Evolutionary conservation across 352 stramenopile species (phyloP).

Genomic region (Hyphochytrium catenoides): DNA sequence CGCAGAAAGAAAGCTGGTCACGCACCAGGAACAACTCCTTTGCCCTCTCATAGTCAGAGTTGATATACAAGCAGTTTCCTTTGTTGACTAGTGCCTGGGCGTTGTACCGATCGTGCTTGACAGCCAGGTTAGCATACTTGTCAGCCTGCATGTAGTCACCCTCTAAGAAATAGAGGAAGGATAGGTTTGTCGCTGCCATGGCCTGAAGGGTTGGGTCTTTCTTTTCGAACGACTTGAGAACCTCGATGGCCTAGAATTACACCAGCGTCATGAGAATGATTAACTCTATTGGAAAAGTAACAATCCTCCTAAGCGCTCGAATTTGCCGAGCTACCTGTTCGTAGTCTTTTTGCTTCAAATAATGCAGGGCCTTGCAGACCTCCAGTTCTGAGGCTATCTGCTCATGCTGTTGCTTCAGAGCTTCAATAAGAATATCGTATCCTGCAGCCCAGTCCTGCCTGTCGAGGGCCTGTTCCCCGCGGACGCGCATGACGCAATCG

Average conservation of each 20-base stretch:
- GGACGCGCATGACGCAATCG: too few species aligned
- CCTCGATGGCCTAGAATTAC: constrained; percentile 74
- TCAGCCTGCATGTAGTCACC: constrained; percentile 66
- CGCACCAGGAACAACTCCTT: constrained; percentile 88
- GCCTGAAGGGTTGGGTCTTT: constrained; percentile 76
- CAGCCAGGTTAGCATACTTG: constrained; percentile 68
- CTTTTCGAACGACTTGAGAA: constrained; percentile 85
- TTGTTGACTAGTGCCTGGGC: constrained; percentile 92
- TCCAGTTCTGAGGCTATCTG: constrained; percentile 72
- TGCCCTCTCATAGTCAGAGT: constrained; percentile 70
- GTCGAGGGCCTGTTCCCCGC: too few species aligned
- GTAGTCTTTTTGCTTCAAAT: constrained; percentile 77
- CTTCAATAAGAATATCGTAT: constrained; percentile 82
- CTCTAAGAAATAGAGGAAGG: constrained; percentile 89
- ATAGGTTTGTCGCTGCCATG: constrained; percentile 82
- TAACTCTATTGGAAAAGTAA: too few species aligned
- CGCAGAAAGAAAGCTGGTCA: too few species aligned
- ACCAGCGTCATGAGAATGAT: too few species aligned
- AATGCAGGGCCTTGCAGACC: constrained; percentile 58
- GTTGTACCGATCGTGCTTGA: constrained; percentile 84
- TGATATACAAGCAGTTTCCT: constrained; percentile 82
- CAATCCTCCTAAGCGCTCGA: too few species aligned
- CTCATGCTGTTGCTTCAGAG: constrained; percentile 67
- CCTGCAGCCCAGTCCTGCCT: constrained; percentile 69
- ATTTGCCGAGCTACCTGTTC: too few species aligned